Evolutionary conservation across 768 basidiomycete genomes (phyloP), one percentile per base, ranked within the genome.

Genomic region (Suillus clintonianus): DNA sequence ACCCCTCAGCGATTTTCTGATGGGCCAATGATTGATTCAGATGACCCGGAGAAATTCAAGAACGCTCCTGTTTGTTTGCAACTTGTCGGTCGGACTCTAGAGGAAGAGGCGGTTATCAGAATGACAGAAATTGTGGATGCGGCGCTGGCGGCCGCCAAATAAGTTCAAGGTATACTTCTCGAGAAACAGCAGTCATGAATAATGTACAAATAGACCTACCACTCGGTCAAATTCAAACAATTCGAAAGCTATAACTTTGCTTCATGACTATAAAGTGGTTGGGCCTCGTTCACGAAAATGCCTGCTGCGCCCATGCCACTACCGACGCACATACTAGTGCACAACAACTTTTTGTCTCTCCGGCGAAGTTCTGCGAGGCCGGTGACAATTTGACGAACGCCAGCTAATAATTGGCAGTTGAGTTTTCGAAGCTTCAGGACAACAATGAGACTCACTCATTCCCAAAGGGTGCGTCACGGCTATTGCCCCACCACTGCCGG

Each of bases 251-350:
- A 72, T 43, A 77, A 76, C 61, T 74, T 76, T 42, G 74, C 61
- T 10, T 63, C 43, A 48, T 27, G 27, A 27, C 27, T 27, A 27
- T 58, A 62, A 30, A 58, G 56, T 17, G 68, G 61, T 17, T 60
- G 77, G 51, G 76, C 78, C 70, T 94, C 91, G 69, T 92, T 92
- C 17, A 94, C 87, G 64, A 93, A 89, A 42, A 94, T 83, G 4
- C 87, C 87, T 1, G 91, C 91, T 17, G 92, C 91, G 7, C 92
- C 94, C 94, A 95, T 94, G 19, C 94, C 94, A 69, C 89, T 91
- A 24, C 95, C 95, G 32, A 92, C 76, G 68, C 87, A 89, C 87
- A 88, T 88, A 62, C 90, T 92, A 3, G 94, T 95, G 69, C 91
- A 91, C 62, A 97, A 82, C 27, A 97, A 71, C 32, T 84, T 82